Evolutionary conservation across 2,329 filamentous ascomycete species (phyloP).

Genomic region (Xylariomycetidae sp.): DNA sequence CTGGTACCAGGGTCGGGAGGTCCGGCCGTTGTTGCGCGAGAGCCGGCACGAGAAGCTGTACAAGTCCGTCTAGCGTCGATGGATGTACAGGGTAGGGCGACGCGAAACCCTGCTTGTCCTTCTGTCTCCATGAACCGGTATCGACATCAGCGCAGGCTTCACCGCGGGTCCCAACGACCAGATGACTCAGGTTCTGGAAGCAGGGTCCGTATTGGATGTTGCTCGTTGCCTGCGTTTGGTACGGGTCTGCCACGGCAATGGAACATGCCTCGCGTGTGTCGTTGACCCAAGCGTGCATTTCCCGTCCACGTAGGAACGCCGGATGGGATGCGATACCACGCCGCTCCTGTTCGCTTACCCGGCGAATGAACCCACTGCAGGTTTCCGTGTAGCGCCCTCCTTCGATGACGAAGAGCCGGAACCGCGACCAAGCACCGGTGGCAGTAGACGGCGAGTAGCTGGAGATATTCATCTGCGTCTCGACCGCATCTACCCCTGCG

Average conservation of each 20-base stretch:
- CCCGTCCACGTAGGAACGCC: no score
- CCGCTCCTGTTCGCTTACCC: no score
- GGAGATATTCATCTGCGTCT: constrained; percentile 2
- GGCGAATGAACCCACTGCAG: constrained; percentile 1
- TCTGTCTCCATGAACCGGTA: not conserved
- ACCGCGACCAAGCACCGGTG: constrained; percentile 1
- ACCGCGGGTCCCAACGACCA: not conserved
- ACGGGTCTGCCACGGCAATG: no score
- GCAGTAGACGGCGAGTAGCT: no score
- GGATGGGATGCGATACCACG: no score
- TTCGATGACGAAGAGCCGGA: constrained; percentile 4
- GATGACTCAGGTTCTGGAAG: not conserved
- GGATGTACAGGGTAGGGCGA: not conserved
- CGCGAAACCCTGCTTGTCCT: not conserved
- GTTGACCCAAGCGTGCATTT: no score
- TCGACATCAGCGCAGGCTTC: not conserved
- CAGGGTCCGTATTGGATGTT: not conserved
- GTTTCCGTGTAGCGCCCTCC: constrained; percentile 1
- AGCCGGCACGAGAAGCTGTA: not conserved
- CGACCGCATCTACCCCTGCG: not conserved
- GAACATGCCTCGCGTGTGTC: no score
- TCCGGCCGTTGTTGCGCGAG: not conserved
- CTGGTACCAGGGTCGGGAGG: not conserved
- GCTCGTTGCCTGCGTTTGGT: no score
- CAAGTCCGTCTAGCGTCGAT: not conserved